Conservation (phyloP, 441 rosid genomes). For the Populus hybrid region DNA sequence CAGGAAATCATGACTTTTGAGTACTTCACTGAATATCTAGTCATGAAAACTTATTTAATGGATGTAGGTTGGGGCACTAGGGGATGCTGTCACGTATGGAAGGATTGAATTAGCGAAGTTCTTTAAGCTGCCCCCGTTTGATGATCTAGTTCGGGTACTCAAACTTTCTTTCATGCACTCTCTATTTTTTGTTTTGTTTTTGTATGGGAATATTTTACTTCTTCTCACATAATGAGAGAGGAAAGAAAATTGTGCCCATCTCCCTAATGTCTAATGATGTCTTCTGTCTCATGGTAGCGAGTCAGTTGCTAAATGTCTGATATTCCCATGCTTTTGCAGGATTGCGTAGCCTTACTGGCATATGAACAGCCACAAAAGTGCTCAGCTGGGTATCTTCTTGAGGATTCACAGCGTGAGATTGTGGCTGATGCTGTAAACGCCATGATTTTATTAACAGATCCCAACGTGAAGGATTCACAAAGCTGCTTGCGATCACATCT, state of each 20-base stretch:
- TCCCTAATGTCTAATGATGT: not conserved
- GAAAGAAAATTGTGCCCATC: not conserved
- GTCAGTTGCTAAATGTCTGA: slow-evolving; percentile 5
- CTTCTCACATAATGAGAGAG: not conserved
- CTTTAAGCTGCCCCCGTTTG: slow-evolving; percentile 44
- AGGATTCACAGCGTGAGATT: too few species aligned
- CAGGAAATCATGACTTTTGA: not conserved
- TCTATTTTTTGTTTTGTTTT: not conserved
- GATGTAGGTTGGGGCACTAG: slow-evolving; percentile 72
- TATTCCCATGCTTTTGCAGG: slow-evolving; percentile 36
- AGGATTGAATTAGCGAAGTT: slow-evolving; percentile 65
- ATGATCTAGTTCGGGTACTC: slow-evolving; percentile 60
- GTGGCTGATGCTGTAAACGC: slow-evolving; percentile 89
- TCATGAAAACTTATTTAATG: not conserved
- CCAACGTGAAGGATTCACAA: slow-evolving; percentile 45
- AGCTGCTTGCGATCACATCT: slow-evolving; percentile 57
- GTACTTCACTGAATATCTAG: not conserved
- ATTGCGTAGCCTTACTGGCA: slow-evolving; percentile 80
- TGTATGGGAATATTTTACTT: not conserved
- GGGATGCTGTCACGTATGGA: slow-evolving; percentile 73
- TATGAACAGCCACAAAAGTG: slow-evolving; percentile 67
- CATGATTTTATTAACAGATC: slow-evolving; percentile 68
- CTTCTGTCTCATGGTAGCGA: not conserved
- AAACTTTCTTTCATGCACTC: not conserved
- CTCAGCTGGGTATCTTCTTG: slow-evolving; percentile 64